Evolutionary conservation across 495 filamentous ascomycete species (phyloP).

Genomic region (Xylaria longipes): DNA sequence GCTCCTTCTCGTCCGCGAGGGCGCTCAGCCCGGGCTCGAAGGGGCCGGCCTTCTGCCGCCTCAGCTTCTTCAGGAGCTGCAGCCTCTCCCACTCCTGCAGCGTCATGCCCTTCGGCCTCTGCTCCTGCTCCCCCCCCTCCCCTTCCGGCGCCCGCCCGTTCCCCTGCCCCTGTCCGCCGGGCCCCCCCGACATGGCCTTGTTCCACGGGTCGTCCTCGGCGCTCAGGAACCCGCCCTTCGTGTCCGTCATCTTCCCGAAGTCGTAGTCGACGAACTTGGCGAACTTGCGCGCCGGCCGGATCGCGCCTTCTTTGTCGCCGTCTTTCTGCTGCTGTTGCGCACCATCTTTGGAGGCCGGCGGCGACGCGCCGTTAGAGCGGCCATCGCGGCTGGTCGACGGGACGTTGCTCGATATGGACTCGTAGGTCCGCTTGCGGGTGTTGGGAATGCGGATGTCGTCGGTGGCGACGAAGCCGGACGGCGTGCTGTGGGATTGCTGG

Average conservation of each 20-base stretch:
- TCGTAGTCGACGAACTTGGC: constrained; percentile 95
- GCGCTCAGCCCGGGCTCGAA: constrained; percentile 86
- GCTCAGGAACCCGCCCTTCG: constrained; percentile 91
- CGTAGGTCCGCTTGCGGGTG: constrained; percentile 59
- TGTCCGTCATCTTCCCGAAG: constrained; percentile 96
- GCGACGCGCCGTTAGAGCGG: constrained; percentile 42
- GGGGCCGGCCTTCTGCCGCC: constrained; percentile 76
- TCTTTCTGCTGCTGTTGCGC: constrained; percentile 29
- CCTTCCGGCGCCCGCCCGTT: not conserved
- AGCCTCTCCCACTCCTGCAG: constrained; percentile 90
- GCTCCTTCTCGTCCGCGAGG: constrained; percentile 64
- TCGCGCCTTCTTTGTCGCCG: constrained; percentile 57
- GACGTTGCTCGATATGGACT: constrained; percentile 65
- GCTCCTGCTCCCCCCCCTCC: constrained; percentile 46
- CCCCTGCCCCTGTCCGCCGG: constrained; percentile 45
- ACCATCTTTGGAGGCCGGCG: constrained; percentile 27
- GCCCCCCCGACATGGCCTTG: constrained; percentile 64
- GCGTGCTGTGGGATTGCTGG: constrained; percentile 33
- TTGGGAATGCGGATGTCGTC: constrained; percentile 45
- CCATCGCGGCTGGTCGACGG: constrained; percentile 75
- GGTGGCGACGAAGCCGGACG: constrained; percentile 47
- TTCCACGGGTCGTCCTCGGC: constrained; percentile 90
- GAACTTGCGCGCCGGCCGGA: constrained; percentile 80
- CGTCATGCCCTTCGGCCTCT: constrained; percentile 80
- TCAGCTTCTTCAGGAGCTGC: constrained; percentile 70